These are phyloP conservation scores for Phaeosphaeriaceae sp. DNA, from an alignment of 2,329 filamentous ascomycete species.

Conservation along the genomic window DNA sequence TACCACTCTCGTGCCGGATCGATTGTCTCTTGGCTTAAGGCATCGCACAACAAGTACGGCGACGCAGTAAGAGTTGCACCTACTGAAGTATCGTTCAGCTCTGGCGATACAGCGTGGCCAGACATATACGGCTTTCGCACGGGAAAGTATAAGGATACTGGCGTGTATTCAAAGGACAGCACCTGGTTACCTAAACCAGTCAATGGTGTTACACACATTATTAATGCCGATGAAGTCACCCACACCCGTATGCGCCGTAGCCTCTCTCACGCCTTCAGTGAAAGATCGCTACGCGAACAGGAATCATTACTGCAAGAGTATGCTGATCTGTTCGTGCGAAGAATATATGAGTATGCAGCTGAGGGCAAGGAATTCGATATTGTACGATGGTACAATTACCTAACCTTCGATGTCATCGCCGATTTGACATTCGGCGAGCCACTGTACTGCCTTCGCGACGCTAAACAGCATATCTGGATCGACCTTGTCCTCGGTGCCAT, in stretches of 20 bases:
- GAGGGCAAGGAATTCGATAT: conserved; percentile 27
- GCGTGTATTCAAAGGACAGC: conserved; percentile 46
- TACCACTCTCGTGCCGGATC: conserved; percentile 33
- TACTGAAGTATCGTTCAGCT: conserved; percentile 52
- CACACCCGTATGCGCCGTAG: conserved; percentile 47
- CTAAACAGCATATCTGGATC: conserved; percentile 38
- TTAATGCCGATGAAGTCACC: conserved; percentile 32
- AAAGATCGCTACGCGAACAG: conserved; percentile 51
- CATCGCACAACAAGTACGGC: conserved; percentile 51
- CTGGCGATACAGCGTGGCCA: conserved; percentile 51
- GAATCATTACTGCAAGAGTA: conserved; percentile 49
- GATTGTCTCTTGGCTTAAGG: conserved; percentile 28
- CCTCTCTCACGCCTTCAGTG: conserved; percentile 52
- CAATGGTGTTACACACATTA: conserved; percentile 37
- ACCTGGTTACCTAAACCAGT: conserved; percentile 41
- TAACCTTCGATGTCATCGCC: conserved; percentile 38
- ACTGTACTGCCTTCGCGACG: conserved; percentile 38
- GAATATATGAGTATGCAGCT: conserved; percentile 32
- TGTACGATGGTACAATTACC: conserved; percentile 37
- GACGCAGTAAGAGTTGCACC: conserved; percentile 52
- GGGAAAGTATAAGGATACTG: conserved; percentile 44
- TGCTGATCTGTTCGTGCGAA: conserved; percentile 47
- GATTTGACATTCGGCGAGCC: conserved; percentile 42
- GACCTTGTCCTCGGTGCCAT: conserved; percentile 19
- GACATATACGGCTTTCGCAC: conserved; percentile 52